Base-by-base conservation (phyloP, 192 early-diverging fungal genomes). In the Gigaspora rosea region DNA sequence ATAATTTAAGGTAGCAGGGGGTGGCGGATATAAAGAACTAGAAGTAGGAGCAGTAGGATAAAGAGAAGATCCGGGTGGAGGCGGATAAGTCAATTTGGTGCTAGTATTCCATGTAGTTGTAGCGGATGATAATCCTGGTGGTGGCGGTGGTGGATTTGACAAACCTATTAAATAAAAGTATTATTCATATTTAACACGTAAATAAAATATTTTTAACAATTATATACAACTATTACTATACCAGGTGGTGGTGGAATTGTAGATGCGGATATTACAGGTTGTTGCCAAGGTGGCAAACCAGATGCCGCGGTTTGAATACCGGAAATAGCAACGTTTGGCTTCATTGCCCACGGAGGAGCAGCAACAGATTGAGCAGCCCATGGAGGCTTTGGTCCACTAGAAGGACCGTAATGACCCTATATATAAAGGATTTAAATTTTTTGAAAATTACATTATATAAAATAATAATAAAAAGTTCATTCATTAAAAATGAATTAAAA, bases 271-370 rank as follows among this genome's bases (percentile, higher is more conserved):
- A 27, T 27, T 27, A 57, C 41, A 16, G 49, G 35, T 70, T 78
- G 80, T 73, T 84, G 83, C 81, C 81, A 84, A 58, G 81, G 83
- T 59, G 83, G 79, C 20, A 79, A 64, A 57, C 48, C 50, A 20
- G 67, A 59, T 13, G 75, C 33, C n/a, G 61, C 74, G 16, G 79
- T 41, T 16, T 69, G 70, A 56, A 58, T 15, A 64, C 33, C 33
- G 8, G 62, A 16, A 36, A 33, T 11, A 54, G 56, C 49, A n/a
- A 73, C 72, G 15, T 72, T 52, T 32, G 83, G 70, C 36, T 58
- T 56, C 58, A 74, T 65, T 59, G 76, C 78, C 84, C 84, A 85
- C 7, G 84, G 84, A 33, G 83, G 79, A 49, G 78, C 68, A 15
- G 66, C 61, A 13, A 41, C 62, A 20, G 62, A 12, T 32, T 68